A percentile compares a stretch with the other conserved stretches of the same genome.
These are phyloP conservation scores for Diaporthe longicolla DNA, from an alignment of 2,329 filamentous ascomycete genomes.

Conservation along the genomic window DNA sequence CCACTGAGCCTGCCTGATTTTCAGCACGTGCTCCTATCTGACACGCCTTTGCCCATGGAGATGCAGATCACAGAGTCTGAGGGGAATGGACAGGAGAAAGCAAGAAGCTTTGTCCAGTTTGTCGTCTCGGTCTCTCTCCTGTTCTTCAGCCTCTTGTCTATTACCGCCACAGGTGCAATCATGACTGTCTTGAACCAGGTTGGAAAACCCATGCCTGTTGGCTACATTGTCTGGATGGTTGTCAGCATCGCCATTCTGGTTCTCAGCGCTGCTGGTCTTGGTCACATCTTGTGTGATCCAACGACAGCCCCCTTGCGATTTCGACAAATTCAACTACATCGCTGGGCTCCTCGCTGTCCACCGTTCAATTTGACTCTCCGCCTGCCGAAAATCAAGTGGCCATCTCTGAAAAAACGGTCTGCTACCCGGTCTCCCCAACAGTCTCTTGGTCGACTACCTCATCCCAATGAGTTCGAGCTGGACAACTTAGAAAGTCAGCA, in stretches of 20 bases:
- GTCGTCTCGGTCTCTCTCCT: not conserved
- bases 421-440: too few species aligned
- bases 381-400: not conserved
- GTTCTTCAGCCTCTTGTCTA: not conserved
- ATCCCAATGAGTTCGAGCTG: constrained; percentile 31
- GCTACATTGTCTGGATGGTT: not conserved
- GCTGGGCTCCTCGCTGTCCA: not conserved
- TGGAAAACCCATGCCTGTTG: not conserved
- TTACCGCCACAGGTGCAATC: not conserved
- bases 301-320: not conserved
- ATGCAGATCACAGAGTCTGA: too few species aligned
- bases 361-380: not conserved
- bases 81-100: too few species aligned
- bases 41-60: not conserved
- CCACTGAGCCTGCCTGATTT: not conserved
- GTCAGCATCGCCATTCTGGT: not conserved
- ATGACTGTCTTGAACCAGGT: not conserved
- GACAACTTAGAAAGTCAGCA: not conserved
- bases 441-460: not conserved
- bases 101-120: not conserved
- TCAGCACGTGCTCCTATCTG: accelerated
- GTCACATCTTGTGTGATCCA: not conserved
- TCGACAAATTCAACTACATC: not conserved
- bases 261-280: not conserved
- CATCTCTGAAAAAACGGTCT: not conserved